Evolutionary conservation across 1,139 yeast species (phyloP).

Genomic region (Pichia sp.): DNA sequence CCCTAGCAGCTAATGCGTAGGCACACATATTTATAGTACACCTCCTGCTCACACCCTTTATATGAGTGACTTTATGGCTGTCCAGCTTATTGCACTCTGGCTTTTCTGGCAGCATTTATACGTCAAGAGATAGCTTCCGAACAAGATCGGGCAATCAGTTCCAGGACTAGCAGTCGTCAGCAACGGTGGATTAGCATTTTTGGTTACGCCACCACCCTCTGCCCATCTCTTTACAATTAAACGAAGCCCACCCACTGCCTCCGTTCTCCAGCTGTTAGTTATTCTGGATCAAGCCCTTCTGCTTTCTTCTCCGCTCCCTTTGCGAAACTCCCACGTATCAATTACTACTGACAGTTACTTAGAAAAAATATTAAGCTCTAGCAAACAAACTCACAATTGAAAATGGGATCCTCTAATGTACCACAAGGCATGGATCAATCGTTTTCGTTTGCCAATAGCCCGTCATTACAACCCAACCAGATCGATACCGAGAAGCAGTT

Average conservation of each 20-base stretch:
- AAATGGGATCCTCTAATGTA: background rate
- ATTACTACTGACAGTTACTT: background rate
- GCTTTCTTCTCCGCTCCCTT: background rate
- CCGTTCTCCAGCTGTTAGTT: background rate
- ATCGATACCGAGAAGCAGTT: background rate
- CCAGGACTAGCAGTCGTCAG: background rate
- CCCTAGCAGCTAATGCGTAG: background rate
- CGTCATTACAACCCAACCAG: background rate
- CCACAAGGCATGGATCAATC: conserved; percentile 1
- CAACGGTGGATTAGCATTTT: background rate
- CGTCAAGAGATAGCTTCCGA: background rate
- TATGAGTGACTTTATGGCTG: too few species aligned
- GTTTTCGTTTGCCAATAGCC: conserved; percentile 2
- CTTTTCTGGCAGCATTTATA: background rate
- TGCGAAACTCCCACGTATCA: background rate
- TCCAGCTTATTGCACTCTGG: background rate
- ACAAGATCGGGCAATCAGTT: background rate
- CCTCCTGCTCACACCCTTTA: background rate
- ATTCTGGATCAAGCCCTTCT: background rate
- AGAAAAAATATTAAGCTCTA: background rate
- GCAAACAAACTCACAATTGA: background rate
- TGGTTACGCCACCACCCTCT: background rate
- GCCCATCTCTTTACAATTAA: background rate
- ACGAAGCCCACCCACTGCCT: background rate
- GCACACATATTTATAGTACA: background rate